Evolutionary conservation across 768 basidiomycete species (phyloP), one percentile per base, ranked within the genome.

Genomic region (Suillus spraguei): DNA sequence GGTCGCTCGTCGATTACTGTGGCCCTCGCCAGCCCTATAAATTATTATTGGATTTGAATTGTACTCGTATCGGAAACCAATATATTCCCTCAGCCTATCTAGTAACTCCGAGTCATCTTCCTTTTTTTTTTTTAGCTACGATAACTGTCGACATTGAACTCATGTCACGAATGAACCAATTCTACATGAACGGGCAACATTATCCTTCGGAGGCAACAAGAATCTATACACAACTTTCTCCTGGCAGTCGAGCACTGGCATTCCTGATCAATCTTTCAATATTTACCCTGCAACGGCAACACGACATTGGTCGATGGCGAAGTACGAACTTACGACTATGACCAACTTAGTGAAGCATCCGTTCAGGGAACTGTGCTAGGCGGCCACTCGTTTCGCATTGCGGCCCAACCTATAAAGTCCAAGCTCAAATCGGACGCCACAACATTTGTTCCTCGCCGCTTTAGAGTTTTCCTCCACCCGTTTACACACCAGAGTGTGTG

Each of bases 271-370:
- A 39, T 7, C 53, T 22, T 38, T 36, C 17, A 28, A 36, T 7
- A 39, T 35, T 64, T 60, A 20, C 63, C 59, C 6, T 61, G 63
- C 54, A 64, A 54, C 47, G 61, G 60, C 46, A 64, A 35, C 7
- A 47, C 53, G 8, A 66, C 63, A 28, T 41, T 66, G 28, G 14
- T 64, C n/a, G 65, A 64, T 17, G 32, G 53, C 50, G 64, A 65
- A 28, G 32, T n/a, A 38, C 20, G 41, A 20, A 22, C 58, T 49
- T n/a, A n/a, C 56, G 35, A 7, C 7, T 22, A 55, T 38, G 14
- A 24, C 16, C 42, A 53, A 60, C 22, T 58, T 13, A 50, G 42
- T 33, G 32, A 47, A 5, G 42, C 60, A 33, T 10, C 20, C 17
- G 54, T 14, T 4, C 47, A 44, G 22, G 32, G 42, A 16, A 20